phyloP scores from a whole-genome alignment of 495 filamentous ascomycete genomes.

The Xanthoparmelia taractica region DNA sequence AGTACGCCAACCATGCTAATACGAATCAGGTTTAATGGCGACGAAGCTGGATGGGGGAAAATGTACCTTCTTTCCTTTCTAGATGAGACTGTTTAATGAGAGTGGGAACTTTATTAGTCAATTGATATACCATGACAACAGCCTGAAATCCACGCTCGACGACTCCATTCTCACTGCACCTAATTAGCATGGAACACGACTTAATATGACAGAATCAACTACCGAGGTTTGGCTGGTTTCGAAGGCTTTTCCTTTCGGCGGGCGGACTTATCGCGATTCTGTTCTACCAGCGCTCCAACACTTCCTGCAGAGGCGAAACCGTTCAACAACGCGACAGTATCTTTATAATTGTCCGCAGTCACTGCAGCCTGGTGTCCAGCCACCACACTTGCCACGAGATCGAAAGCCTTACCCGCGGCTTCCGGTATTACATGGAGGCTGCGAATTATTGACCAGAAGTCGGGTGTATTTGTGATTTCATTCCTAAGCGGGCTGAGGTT shows the following conservation, averaged over 20 bases:
- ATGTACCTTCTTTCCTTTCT: constrained; percentile 71
- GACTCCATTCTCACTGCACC: constrained; percentile 57
- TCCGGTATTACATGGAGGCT: constrained; percentile 59
- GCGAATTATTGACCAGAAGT: constrained; percentile 92
- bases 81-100: constrained; percentile 90
- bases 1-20: constrained; percentile 92
- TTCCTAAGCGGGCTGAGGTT: constrained; percentile 69
- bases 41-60: neutral
- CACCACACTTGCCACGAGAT: constrained; percentile 66
- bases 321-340: constrained; percentile 71
- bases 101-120: constrained; percentile 71
- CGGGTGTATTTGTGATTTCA: constrained; percentile 90
- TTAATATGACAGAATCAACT: constrained; percentile 24
- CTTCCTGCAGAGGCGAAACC: constrained; percentile 82
- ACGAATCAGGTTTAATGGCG: constrained; percentile 18
- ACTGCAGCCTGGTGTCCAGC: constrained; percentile 59
- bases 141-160: constrained; percentile 75
- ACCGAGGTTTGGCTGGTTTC: constrained; percentile 55
- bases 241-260: constrained; percentile 40
- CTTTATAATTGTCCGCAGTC: constrained; percentile 92
- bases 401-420: constrained; percentile 69
- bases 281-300: constrained; percentile 70
- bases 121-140: constrained; percentile 66
- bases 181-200: constrained; percentile 14
- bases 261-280: constrained; percentile 58